Base-by-base conservation (phyloP, 768 basidiomycete species). In the Suillus spraguei region DNA sequence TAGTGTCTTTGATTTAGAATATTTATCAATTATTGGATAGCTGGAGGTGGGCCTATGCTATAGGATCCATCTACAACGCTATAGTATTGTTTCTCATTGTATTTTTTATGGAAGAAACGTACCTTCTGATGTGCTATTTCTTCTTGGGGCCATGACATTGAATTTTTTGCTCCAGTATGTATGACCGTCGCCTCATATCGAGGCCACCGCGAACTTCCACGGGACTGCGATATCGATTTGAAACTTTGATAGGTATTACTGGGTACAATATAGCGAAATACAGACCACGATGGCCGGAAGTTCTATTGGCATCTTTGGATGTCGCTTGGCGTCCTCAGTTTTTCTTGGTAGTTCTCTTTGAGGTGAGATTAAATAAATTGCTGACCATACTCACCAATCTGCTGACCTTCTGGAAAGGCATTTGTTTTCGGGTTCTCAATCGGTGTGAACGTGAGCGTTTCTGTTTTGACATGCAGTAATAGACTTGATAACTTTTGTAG, bases 41-140 rank as follows among this genome's bases (percentile, higher is more conserved):
- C 62, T 85, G 79, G 79, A 71, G 81, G 35, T 84, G 84, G 83
- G 75, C 82, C 14, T 85, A 85, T 63, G 82, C 80, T 28, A 80
- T 84, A 63, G 85, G 78, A 0, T 80, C 78, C 22, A 81, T 84
- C 11, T 86, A 84, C 67, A 70, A 75, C 39, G 77, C 70, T 4
- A 63, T 83, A 20, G 82, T 86, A 24, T 70, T 85, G n/a, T 47
- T 69, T 1, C 67, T 85, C 20, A 83, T 86, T 54, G 71, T 71
- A 10, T 67, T 85, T 59, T 80, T 86, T 64, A 69, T 78, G 68
- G 80, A 84, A 55, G 85, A 86, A 65, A 85, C 85, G 82, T 83
- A 65, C 60, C 28, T 20, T 52, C 16, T 52, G n/a, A 52, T 10
- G 17, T 33, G 4, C 17, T 5, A 9, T 32, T 50, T 50, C 28